These are phyloP conservation scores for Yarrowia bubula DNA, from an alignment of 805 yeast species.

Conservation along the genomic window DNA sequence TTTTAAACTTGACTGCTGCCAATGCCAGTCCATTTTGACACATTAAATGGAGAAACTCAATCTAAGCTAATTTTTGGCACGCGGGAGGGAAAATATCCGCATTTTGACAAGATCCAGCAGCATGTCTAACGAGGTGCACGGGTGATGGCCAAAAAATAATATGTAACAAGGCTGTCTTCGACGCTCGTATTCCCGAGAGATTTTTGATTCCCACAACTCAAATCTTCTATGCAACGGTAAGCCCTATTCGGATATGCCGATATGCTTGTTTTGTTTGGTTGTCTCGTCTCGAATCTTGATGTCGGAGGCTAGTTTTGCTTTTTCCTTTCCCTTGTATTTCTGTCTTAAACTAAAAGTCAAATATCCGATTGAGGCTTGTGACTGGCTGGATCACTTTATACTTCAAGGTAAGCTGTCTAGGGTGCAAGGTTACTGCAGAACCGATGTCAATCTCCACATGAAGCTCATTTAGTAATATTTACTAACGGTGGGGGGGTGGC, in stretches of 20 bases:
- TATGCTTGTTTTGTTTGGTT: slow-evolving; percentile 18
- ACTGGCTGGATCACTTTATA: background rate
- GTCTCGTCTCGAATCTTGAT: slow-evolving; percentile 19
- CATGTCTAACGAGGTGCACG: background rate
- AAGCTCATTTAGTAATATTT: background rate
- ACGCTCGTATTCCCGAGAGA: slow-evolving; percentile 6
- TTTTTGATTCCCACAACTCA: slow-evolving; percentile 3
- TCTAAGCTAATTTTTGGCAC: background rate
- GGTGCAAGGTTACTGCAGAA: slow-evolving; percentile 7
- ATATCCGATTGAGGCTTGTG: background rate
- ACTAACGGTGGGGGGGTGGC: background rate
- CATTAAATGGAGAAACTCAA: background rate
- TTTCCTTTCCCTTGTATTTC: no score
- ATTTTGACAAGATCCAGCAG: no score
- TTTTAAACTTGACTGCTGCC: background rate
- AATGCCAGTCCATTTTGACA: background rate
- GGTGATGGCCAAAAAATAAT: background rate
- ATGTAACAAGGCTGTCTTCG: background rate
- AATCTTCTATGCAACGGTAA: background rate
- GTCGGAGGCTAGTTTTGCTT: background rate
- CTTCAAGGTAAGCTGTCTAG: slow-evolving; percentile 6
- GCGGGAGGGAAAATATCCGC: background rate
- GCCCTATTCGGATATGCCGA: slow-evolving; percentile 8
- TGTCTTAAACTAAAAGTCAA: background rate
- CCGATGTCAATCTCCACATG: slow-evolving; percentile 23